These are phyloP conservation scores for Polyplosphaeria fusca DNA, from an alignment of 495 filamentous ascomycete species.

Conservation along the genomic window DNA sequence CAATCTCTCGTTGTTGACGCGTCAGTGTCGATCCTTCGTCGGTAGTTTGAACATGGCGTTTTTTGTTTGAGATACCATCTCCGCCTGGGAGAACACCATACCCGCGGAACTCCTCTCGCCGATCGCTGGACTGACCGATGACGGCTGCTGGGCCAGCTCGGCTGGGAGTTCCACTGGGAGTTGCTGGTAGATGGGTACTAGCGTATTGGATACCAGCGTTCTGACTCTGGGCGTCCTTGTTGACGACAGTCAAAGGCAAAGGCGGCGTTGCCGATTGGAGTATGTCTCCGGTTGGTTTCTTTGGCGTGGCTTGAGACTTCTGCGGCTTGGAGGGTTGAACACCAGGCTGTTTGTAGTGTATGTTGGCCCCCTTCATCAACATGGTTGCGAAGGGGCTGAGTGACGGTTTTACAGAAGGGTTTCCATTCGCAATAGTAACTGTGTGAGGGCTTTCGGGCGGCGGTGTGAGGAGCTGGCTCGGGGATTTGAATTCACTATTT, in stretches of 20 bases:
- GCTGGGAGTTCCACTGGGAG: too few species aligned
- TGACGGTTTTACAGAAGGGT: conserved; percentile 28
- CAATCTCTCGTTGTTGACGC: conserved; percentile 28
- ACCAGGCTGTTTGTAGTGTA: conserved; percentile 42
- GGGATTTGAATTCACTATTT: conserved; percentile 66
- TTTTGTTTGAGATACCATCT: too few species aligned
- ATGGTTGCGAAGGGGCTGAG: conserved; percentile 58
- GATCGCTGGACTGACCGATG: conserved; percentile 1
- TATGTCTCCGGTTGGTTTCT: too few species aligned
- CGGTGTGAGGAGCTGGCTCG: conserved; percentile 15
- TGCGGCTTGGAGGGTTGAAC: too few species aligned
- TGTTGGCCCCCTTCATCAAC: conserved; percentile 55
- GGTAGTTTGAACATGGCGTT: conserved; percentile 36
- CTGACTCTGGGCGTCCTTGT: too few species aligned
- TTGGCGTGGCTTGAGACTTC: too few species aligned
- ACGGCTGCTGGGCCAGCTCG: conserved; percentile 11
- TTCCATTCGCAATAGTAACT: conserved; percentile 12
- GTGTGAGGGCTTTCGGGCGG: conserved; percentile 17
- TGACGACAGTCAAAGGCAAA: not conserved
- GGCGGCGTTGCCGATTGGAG: conserved; percentile 1
- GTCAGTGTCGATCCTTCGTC: conserved; percentile 29
- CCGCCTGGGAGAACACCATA: conserved; percentile 1
- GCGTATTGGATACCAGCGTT: too few species aligned
- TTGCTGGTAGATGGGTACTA: too few species aligned
- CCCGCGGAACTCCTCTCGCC: conserved; percentile 14